Conservation (phyloP, 2,329 filamentous ascomycete genomes). For the Cladophialophora bantiana region DNA sequence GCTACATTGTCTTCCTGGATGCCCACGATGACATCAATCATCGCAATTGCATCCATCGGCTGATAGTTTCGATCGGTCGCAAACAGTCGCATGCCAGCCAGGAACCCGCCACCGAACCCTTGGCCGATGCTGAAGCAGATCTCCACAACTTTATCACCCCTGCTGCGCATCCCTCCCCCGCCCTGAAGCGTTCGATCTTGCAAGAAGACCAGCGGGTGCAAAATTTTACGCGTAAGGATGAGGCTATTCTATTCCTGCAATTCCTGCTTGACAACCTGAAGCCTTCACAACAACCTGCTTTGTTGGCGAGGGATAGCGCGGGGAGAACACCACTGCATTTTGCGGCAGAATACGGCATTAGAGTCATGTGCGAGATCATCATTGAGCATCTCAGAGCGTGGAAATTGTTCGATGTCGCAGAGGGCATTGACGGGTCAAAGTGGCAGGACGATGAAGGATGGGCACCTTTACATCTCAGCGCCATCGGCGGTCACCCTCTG, state of each 20-base stretch:
- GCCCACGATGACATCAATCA: conserved; percentile 93
- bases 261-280: conserved; percentile 72
- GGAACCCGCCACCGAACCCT: conserved; percentile 62
- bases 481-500: conserved; percentile 86
- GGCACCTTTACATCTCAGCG: conserved; percentile 88
- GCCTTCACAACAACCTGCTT: conserved; percentile 69
- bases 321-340: conserved; percentile 90
- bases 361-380: conserved; percentile 85
- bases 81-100: conserved; percentile 64
- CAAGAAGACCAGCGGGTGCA: conserved; percentile 69
- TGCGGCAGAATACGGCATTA: conserved; percentile 91
- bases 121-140: conserved; percentile 59
- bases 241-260: conserved; percentile 72
- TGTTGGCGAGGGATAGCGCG: conserved; percentile 75
- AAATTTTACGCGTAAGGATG: conserved; percentile 72
- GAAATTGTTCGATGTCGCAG: conserved; percentile 81
- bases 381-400: conserved; percentile 89
- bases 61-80: conserved; percentile 90
- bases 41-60: conserved; percentile 88
- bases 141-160: conserved; percentile 79
- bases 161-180: conserved; percentile 70
- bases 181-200: conserved; percentile 67
- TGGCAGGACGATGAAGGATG: conserved; percentile 96
- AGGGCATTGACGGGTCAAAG: conserved; percentile 82
- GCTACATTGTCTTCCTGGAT: conserved; percentile 73